Evolutionary conservation across 768 basidiomycete genomes (phyloP), one percentile per base, ranked within the genome.

Genomic region (Pholiota molesta): DNA sequence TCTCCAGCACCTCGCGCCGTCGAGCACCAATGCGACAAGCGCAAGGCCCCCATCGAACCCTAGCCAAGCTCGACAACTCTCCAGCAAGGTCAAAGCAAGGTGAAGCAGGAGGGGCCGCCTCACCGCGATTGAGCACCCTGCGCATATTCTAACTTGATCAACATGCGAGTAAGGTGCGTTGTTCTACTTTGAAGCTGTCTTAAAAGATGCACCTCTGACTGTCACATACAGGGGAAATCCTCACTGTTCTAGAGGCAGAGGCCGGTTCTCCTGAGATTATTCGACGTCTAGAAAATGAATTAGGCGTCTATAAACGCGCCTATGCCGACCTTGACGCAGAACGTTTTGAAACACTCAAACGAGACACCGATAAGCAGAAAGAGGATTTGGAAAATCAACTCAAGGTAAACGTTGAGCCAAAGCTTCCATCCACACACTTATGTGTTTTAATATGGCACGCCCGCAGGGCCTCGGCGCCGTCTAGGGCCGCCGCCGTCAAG

Each of bases 251-350:
- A 52, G 69, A 68, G 17, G 74, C 67, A 57, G 78, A 79, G 59
- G 65, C 64, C 39, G 57, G 65, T 10, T 69, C 67, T 58, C 71
- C 70, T 35, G 71, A 76, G 26, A 71, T 62, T 17, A 74, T 80
- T 23, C 71, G 70, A 40, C 69, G 73, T 39, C 75, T 83, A 8
- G 74, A 81, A 61, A 72, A 63, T 17, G 79, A 83, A n/a, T 65
- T 83, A 56, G 69, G 62, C 26, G 77, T 80, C 16, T 79, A 81
- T 64, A 80, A 81, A 65, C 74, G 73, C 16, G 80, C 79, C 17
- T 80, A 77, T 64, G 72, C 69, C 35, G 74, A 74, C 42, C 70
- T 78, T 31, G 76, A 79, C 28, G 63, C 71, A 11, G 78, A 81
- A 56, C 72, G 74, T 35, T 71, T 77, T 21, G 72, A 78, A 60